Percentiles rank a stretch among this genome's conserved stretches.
Evolutionary conservation across 257 asterid species (phyloP).

Genomic region (Solanum gandarillasii): DNA sequence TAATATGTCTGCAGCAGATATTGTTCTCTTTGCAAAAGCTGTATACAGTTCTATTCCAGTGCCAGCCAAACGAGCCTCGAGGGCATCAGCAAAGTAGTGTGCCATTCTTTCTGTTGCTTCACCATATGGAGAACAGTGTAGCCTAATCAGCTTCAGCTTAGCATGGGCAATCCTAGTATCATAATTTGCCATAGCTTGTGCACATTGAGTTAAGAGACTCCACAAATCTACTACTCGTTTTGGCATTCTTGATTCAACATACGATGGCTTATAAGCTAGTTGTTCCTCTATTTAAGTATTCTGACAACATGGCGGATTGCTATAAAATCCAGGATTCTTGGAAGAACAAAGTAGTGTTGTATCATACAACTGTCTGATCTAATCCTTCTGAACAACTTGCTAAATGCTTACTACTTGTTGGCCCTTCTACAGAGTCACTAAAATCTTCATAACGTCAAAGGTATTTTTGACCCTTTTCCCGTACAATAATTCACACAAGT

Average conservation of each 20-base stretch:
- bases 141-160: constrained; percentile 16
- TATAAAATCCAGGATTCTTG: not conserved
- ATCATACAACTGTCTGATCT: constrained; percentile 30
- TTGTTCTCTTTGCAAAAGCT: not conserved
- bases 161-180: constrained; percentile 4
- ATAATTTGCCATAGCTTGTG: constrained; percentile 10
- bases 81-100: constrained; percentile 20
- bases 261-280: not conserved
- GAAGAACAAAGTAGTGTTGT: constrained; percentile 31
- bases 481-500: not conserved
- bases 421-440: not conserved
- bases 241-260: not conserved
- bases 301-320: not conserved
- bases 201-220: constrained; percentile 19
- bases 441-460: constrained; percentile 8
- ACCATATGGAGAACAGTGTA: constrained; percentile 22
- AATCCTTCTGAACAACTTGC: constrained; percentile 13
- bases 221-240: constrained; percentile 22
- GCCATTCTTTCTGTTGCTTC: constrained; percentile 27
- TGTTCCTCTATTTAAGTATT: not conserved
- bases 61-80: constrained; percentile 27
- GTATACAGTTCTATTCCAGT: constrained; percentile 13
- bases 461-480: not conserved
- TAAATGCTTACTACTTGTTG: constrained; percentile 21
- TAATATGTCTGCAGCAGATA: constrained; percentile 10